Base-by-base conservation (phyloP, 371 early-diverging fungal genomes). In the Fennellomyces sp. region DNA sequence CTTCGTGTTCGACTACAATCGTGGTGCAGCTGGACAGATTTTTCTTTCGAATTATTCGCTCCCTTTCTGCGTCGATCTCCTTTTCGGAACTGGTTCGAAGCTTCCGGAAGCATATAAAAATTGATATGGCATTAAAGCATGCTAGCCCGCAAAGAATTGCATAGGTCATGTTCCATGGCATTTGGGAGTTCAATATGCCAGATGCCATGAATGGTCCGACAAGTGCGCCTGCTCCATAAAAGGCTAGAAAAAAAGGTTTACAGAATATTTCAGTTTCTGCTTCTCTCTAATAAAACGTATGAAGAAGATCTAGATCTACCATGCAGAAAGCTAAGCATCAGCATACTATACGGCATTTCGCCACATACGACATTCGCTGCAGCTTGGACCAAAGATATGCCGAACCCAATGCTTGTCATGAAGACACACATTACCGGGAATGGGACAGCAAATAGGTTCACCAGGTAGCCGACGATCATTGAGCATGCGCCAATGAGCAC, bases 281-380 rank as follows among this genome's bases (percentile, higher is more conserved):
- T n/a, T n/a, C n/a, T n/a, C n/a, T n/a, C n/a, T n/a, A n/a, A n/a
- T n/a, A n/a, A n/a, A n/a, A n/a, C n/a, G n/a, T n/a, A n/a, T n/a
- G n/a, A n/a, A n/a, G n/a, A n/a, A n/a, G 5, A 19, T 41, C 19
- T 41, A n/a, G 8, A 30, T 54, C 47, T 64, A 66, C 71, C 71
- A 61, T 71, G 67, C 25, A 71, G 57, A n/a, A 71, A 58, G 39
- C 64, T 66, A 0, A 71, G 42, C 42, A 63, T 60, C n/a, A 61
- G 41, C 7, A 67, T 71, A 10, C 48, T 38, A 27, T 63, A 35
- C 2, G 67, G 66, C 55, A 63, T 52, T 10, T 60, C 62, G 15
- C 64, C 62, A 50, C 60, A 63, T 13, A 66, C 59, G 11, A 71
- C 67, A 26, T 71, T 71, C 11, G 60, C 17, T 17, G 62, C 52